Evolutionary conservation across 2,329 filamentous ascomycete genomes (phyloP).

Genomic region (Diplodia corticola): DNA sequence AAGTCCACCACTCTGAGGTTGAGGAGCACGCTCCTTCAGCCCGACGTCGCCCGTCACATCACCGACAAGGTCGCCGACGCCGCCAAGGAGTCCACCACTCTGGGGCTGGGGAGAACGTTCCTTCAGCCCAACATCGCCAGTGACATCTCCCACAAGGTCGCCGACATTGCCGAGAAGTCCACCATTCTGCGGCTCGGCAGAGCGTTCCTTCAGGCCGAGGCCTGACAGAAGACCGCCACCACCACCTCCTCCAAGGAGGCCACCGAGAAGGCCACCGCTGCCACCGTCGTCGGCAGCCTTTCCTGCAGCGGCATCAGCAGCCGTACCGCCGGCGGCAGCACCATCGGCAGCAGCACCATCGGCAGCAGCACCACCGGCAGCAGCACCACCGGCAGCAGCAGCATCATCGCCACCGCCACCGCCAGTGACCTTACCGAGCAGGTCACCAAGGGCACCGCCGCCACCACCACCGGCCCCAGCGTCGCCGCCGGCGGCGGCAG

Average conservation of each 20-base stretch:
- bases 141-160: not conserved
- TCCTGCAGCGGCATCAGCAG: not conserved
- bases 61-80: not conserved
- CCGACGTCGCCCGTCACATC: not conserved
- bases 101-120: not conserved
- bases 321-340: not conserved
- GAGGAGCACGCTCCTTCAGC: too few species aligned
- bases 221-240: not conserved
- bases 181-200: not conserved
- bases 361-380: not conserved
- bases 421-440: not conserved
- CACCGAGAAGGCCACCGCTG: not conserved
- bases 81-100: not conserved
- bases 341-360: not conserved
- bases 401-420: not conserved
- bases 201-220: slow-evolving; percentile 10
- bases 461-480: not conserved
- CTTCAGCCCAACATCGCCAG: not conserved
- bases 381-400: not conserved
- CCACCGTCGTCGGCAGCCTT: not conserved
- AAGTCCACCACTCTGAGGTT: not conserved
- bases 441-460: not conserved
- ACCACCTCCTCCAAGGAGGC: not conserved
- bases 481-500: not conserved
- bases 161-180: not conserved